Conservation (phyloP, 352 stramenopile genomes). For the Pythium myriotylum region DNA sequence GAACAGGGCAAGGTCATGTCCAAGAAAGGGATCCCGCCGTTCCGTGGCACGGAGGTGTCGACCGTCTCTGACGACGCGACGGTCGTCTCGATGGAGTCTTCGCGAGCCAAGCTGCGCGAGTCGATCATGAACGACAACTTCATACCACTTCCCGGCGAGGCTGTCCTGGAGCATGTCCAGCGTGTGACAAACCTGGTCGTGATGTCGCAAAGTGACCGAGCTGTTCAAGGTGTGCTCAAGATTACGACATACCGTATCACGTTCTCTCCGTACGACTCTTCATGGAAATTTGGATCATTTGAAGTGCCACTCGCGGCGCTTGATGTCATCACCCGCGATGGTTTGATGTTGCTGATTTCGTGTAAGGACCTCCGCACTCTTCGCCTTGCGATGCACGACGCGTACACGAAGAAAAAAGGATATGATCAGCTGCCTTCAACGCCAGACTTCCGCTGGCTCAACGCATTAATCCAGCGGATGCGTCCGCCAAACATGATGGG, state of each 20-base stretch:
- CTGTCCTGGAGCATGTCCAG: constrained; percentile 79
- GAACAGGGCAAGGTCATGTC: constrained; percentile 86
- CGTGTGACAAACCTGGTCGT: constrained; percentile 86
- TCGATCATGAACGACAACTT: constrained; percentile 71
- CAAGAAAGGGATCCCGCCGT: constrained; percentile 48
- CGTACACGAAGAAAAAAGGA: constrained; percentile 80
- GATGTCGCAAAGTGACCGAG: constrained; percentile 81
- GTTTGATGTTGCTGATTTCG: constrained; percentile 77
- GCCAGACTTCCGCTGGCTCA: constrained; percentile 78
- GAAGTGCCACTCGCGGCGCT: constrained; percentile 80
- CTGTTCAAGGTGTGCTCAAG: constrained; percentile 82
- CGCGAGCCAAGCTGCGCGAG: constrained; percentile 50
- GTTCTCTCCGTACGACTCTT: constrained; percentile 85
- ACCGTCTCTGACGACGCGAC: constrained; percentile 20
- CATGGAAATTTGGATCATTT: constrained; percentile 86
- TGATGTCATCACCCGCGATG: constrained; percentile 75
- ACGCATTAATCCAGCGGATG: constrained; percentile 77
- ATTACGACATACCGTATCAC: constrained; percentile 85
- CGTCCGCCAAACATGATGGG: constrained; percentile 77
- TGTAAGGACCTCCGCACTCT: constrained; percentile 85
- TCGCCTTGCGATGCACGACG: constrained; percentile 84
- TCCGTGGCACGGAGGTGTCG: constrained; percentile 23
- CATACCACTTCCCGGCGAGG: constrained; percentile 56
- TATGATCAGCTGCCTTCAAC: constrained; percentile 80
- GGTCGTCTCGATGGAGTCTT: constrained; percentile 31